Percentiles rank a stretch among this genome's conserved stretches.
Evolutionary conservation across 2,329 filamentous ascomycete species (phyloP).

Genomic region (Cladophialophora yegresii): DNA sequence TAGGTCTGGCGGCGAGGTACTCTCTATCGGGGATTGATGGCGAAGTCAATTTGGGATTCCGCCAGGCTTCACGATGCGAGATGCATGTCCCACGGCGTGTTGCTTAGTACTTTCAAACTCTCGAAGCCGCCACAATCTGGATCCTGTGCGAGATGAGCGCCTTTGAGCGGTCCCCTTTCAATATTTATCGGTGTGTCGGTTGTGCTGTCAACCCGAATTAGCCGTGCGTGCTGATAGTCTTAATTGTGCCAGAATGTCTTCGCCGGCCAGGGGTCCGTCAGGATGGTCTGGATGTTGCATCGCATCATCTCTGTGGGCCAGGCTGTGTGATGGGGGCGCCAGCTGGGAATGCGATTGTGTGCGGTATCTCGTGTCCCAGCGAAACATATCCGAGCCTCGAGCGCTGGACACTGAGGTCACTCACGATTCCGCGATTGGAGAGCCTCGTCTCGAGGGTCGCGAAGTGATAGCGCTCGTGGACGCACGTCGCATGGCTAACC

Average conservation of each 20-base stretch:
- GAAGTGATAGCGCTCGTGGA: constrained; percentile 1
- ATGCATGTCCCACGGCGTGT: constrained; percentile 13
- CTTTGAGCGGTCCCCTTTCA: constrained; percentile 4
- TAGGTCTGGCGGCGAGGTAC: neutral
- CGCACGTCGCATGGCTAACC: constrained; percentile 31
- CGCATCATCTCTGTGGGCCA: constrained; percentile 16
- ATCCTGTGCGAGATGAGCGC: neutral
- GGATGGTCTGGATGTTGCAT: constrained; percentile 14
- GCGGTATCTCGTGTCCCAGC: constrained; percentile 8
- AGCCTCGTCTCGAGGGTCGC: constrained; percentile 21
- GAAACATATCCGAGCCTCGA: constrained; percentile 10
- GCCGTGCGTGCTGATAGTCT: constrained; percentile 11
- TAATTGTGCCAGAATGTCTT: constrained; percentile 12
- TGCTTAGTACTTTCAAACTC: neutral
- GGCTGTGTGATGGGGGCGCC: constrained; percentile 15
- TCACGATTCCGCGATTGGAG: constrained; percentile 14
- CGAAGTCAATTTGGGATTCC: constrained; percentile 2
- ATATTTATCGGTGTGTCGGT: constrained; percentile 15
- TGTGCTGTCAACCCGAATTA: constrained; percentile 9
- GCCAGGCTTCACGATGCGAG: constrained; percentile 23
- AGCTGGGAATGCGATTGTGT: neutral
- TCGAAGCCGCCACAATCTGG: neutral
- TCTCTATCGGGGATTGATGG: neutral
- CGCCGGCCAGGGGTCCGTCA: constrained; percentile 12
- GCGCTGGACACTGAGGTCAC: constrained; percentile 9